phyloP scores from a whole-genome alignment of 805 yeast genomes.

The Henningerozyma blattae region DNA sequence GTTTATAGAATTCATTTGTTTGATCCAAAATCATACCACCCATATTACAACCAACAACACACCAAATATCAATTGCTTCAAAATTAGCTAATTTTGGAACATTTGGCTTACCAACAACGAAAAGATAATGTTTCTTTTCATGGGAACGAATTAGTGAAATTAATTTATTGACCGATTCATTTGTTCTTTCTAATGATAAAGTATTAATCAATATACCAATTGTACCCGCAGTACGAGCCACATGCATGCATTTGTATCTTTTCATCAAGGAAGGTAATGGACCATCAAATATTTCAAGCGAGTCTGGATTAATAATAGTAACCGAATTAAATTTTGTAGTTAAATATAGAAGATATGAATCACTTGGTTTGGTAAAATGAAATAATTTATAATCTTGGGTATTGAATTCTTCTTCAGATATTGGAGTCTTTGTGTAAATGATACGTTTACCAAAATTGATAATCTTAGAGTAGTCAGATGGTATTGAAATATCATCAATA shows the following conservation, averaged over 20 bases:
- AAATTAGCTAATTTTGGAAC: conserved; percentile 95
- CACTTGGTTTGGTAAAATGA: conserved; percentile 62
- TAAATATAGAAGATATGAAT: conserved; percentile 66
- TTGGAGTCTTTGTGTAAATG: too few species aligned
- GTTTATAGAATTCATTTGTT: conserved; percentile 70
- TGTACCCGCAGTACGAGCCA: conserved; percentile 85
- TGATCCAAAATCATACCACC: conserved; percentile 84
- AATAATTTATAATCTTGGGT: conserved; percentile 42
- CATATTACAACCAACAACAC: conserved; percentile 86
- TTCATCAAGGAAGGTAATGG: conserved; percentile 74
- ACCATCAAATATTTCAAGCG: conserved; percentile 30
- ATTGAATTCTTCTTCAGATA: conserved; percentile 15
- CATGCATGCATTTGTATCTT: conserved; percentile 75
- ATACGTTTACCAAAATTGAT: conserved; percentile 24
- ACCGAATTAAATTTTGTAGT: conserved; percentile 56
- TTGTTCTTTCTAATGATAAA: conserved; percentile 65
- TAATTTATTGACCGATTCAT: conserved; percentile 49
- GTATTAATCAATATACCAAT: conserved; percentile 88
- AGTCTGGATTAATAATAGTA: conserved; percentile 35
- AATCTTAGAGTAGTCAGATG: conserved; percentile 5
- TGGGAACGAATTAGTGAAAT: conserved; percentile 51
- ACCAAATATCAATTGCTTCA: conserved; percentile 91
- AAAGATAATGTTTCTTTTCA: conserved; percentile 84
- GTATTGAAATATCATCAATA: not conserved
- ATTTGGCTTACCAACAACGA: conserved; percentile 96